These are phyloP conservation scores for Conticribra guillardii DNA, from an alignment of 108 stramenopile genomes.

Conservation along the genomic window DNA sequence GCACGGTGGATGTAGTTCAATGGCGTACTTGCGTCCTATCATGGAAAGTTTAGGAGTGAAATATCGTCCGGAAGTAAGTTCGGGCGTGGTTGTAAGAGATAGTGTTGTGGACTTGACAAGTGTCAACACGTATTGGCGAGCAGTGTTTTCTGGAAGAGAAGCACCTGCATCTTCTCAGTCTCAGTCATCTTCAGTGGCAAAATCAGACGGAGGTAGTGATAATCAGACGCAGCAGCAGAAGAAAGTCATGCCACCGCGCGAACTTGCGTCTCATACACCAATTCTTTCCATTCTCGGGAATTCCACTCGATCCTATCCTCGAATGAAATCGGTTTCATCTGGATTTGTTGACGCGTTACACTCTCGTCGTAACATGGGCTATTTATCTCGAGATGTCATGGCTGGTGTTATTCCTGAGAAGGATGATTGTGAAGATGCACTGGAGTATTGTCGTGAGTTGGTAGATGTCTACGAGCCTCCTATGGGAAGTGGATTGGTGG, in stretches of 20 bases:
- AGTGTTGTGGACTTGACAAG: constrained; percentile 56
- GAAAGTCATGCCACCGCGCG: neutral
- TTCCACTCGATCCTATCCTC: constrained; percentile 58
- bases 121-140: constrained; percentile 71
- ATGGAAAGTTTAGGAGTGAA: constrained; percentile 78
- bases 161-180: neutral
- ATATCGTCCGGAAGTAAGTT: constrained; percentile 71
- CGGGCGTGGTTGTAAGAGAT: constrained; percentile 59
- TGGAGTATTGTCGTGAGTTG: constrained; percentile 63
- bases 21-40: constrained; percentile 36
- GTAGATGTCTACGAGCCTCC: constrained; percentile 79
- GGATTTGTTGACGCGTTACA: constrained; percentile 59
- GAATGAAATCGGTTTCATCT: constrained; percentile 48
- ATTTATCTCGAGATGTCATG: constrained; percentile 65
- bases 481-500: constrained; percentile 56
- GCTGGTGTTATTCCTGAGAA: constrained; percentile 70
- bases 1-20: constrained; percentile 6
- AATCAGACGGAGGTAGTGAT: constrained; percentile 9
- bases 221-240: neutral
- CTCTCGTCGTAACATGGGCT: constrained; percentile 56
- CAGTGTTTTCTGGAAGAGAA: constrained; percentile 13
- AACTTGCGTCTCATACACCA: constrained; percentile 29
- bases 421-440: constrained; percentile 79
- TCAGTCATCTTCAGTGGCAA: neutral
- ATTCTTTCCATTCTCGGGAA: constrained; percentile 73